phyloP scores from a whole-genome alignment of 2,329 filamentous ascomycete species.

The Thelonectria blattea region DNA sequence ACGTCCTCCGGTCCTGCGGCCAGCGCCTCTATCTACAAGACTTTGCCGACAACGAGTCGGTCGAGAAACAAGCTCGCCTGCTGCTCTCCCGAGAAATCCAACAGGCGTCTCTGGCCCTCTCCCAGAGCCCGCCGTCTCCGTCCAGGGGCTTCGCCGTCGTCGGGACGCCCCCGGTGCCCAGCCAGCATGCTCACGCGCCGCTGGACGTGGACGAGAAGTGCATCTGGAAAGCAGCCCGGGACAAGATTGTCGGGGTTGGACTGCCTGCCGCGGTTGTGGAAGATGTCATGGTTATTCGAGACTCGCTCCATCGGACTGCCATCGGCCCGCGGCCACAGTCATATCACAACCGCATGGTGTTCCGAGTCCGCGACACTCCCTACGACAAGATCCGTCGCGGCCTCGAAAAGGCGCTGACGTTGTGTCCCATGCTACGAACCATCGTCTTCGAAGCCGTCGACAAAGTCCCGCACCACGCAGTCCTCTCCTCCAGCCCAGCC shows the following conservation, averaged over 20 bases:
- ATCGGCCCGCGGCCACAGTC: conserved; percentile 43
- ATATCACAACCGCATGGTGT: conserved; percentile 44
- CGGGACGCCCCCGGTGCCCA: not conserved
- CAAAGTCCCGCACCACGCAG: conserved; percentile 36
- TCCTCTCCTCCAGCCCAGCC: conserved; percentile 29
- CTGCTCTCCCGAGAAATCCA: conserved; percentile 32
- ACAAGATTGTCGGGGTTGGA: conserved; percentile 22
- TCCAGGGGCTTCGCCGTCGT: not conserved
- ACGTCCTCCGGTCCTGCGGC: conserved; percentile 35
- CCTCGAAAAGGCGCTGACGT: conserved; percentile 37
- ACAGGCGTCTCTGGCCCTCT: conserved; percentile 20
- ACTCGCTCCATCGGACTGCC: conserved; percentile 39
- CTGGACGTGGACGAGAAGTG: conserved; percentile 12
- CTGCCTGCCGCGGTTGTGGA: conserved; percentile 35
- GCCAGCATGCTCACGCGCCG: not conserved
- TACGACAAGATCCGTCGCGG: conserved; percentile 36
- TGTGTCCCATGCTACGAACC: conserved; percentile 40
- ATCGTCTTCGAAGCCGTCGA: conserved; percentile 33
- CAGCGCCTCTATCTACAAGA: conserved; percentile 46
- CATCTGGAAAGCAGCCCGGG: conserved; percentile 15
- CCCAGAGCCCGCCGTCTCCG: conserved; percentile 6
- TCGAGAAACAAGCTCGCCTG: conserved; percentile 41
- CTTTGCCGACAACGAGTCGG: conserved; percentile 39
- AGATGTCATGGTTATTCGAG: conserved; percentile 40
- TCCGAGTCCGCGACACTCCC: conserved; percentile 32